phyloP scores from a whole-genome alignment of 2,329 filamentous ascomycete genomes.

The Sporothrix phasma region DNA sequence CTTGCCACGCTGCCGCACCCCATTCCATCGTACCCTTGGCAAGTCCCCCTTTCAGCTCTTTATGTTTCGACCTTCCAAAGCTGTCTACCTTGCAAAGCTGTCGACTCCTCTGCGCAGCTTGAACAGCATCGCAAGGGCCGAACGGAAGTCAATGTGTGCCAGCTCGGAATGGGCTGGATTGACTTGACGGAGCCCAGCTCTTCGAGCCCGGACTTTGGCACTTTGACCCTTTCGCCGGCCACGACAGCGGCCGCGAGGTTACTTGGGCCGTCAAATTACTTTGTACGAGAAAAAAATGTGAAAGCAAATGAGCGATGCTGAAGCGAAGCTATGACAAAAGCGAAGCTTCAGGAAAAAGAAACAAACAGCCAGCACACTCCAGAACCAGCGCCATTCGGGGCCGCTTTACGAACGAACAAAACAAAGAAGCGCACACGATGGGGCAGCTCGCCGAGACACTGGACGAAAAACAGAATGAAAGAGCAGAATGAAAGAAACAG shows the following conservation, averaged over 20 bases:
- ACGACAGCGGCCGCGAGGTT: too few species aligned
- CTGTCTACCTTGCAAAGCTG: neutral
- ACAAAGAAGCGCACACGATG: neutral
- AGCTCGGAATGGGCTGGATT: neutral
- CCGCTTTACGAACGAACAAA: neutral
- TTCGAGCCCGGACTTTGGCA: too few species aligned
- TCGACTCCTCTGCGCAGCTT: neutral
- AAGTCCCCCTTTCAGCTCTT: too few species aligned
- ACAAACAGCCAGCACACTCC: too few species aligned
- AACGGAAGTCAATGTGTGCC: neutral
- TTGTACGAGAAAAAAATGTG: too few species aligned
- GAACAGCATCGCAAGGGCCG: too few species aligned
- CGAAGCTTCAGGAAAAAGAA: neutral
- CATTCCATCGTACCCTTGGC: neutral
- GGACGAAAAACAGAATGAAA: neutral
- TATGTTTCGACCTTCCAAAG: neutral
- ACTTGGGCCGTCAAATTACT: too few species aligned
- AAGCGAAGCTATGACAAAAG: too few species aligned
- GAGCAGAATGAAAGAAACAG: neutral
- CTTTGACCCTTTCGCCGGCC: too few species aligned
- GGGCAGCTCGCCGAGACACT: neutral
- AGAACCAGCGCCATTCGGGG: too few species aligned
- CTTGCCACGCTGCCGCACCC: neutral
- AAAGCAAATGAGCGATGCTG: too few species aligned
- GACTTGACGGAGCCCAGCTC: too few species aligned